Evolutionary conservation across 192 early-diverging fungal species (phyloP).

Genomic region (Ambispora gerdemannii): DNA sequence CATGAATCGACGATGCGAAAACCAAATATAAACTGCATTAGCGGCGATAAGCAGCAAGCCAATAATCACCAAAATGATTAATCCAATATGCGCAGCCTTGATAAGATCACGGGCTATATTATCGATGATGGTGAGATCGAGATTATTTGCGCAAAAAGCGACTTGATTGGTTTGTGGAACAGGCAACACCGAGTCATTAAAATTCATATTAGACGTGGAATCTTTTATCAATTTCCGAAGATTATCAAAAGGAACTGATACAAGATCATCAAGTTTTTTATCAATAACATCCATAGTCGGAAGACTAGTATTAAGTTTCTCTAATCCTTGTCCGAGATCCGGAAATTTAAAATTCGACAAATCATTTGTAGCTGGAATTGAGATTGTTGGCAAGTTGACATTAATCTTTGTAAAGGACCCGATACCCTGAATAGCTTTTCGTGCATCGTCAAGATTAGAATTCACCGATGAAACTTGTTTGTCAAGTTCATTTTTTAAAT

Average conservation of each 20-base stretch:
- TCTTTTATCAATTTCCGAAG: background rate
- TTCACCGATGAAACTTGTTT: background rate
- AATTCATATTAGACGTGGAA: background rate
- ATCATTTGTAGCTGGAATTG: background rate
- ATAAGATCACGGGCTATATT: conserved; percentile 3
- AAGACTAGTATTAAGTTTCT: conserved; percentile 4
- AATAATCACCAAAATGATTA: background rate
- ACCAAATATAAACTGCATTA: conserved; percentile 15
- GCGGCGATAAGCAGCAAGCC: background rate
- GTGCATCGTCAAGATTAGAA: background rate
- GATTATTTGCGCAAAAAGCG: conserved; percentile 14
- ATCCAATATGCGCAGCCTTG: conserved; percentile 16
- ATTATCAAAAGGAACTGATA: conserved; percentile 21
- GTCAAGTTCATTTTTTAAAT: background rate
- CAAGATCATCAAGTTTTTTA: background rate
- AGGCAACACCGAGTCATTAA: conserved; percentile 1
- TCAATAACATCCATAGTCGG: conserved; percentile 12
- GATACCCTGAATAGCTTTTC: background rate
- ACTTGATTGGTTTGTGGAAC: conserved; percentile 16
- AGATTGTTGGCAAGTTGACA: background rate
- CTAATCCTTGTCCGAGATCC: background rate
- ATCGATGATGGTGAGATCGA: conserved; percentile 21
- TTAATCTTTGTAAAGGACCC: background rate
- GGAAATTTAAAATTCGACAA: conserved; percentile 23
- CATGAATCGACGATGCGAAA: conserved; percentile 15